Conservation (phyloP, 2,329 filamentous ascomycete genomes). For the Ophiostoma ips region DNA sequence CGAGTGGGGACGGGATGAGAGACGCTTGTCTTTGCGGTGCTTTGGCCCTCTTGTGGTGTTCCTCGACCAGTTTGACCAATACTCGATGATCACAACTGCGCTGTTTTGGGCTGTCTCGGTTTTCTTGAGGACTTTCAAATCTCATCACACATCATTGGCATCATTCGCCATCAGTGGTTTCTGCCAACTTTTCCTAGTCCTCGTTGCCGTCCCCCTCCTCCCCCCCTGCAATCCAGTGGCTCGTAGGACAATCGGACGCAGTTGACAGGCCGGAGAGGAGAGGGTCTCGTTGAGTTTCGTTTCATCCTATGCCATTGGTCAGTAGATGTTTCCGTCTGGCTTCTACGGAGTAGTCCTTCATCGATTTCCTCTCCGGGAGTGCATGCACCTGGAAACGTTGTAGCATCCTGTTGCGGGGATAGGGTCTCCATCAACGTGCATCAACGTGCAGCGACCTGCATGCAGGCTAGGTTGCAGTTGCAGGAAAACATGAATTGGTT, state of each 20-base stretch:
- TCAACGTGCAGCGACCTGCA: slow-evolving; percentile 1
- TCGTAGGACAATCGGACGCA: slow-evolving; percentile 7
- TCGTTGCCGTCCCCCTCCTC: too few relatives aligned
- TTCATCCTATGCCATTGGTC: slow-evolving; percentile 11
- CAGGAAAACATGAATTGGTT: slow-evolving; percentile 12
- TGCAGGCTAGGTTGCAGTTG: slow-evolving; percentile 11
- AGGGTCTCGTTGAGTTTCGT: slow-evolving; percentile 8
- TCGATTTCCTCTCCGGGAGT: not conserved
- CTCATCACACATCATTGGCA: not conserved
- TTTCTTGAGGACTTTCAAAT: too few relatives aligned
- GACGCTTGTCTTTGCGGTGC: not conserved
- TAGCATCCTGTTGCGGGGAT: not conserved
- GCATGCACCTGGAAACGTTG: not conserved
- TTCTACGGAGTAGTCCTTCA: too few relatives aligned
- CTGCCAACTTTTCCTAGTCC: not conserved
- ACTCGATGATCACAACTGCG: not conserved
- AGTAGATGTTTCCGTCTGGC: not conserved
- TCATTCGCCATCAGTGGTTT: not conserved
- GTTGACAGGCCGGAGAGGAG: not conserved
- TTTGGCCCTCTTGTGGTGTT: too few relatives aligned
- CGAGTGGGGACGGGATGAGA: slow-evolving; percentile 2
- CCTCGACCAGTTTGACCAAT: too few relatives aligned
- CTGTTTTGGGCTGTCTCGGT: not conserved
- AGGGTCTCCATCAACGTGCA: not conserved
- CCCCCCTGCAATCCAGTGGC: not conserved